phyloP scores from a whole-genome alignment of 2,329 filamentous ascomycete species.

The Claviceps purpurea region DNA sequence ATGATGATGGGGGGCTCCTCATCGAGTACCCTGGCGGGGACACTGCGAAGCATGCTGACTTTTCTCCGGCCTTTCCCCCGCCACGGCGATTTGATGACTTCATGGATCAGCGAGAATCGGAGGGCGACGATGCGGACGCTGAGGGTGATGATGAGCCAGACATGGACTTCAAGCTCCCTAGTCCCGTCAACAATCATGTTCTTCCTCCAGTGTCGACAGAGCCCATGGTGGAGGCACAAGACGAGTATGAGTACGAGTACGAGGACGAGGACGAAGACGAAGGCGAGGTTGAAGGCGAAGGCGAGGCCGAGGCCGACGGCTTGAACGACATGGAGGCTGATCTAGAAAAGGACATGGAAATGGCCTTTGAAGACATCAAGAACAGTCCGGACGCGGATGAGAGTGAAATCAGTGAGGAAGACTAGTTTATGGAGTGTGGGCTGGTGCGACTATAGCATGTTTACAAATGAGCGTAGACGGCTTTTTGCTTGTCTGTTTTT shows the following conservation, averaged over 20 bases:
- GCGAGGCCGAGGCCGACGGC: too few relatives aligned
- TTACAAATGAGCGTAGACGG: neutral
- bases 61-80: slow-evolving; percentile 35
- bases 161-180: slow-evolving; percentile 38
- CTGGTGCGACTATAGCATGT: neutral
- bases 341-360: slow-evolving; percentile 39
- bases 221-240: slow-evolving; percentile 11
- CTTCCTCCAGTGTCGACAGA: slow-evolving; percentile 8
- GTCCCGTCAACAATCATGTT: slow-evolving; percentile 34
- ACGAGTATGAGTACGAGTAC: neutral
- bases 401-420: slow-evolving; percentile 55
- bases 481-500: neutral
- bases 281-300: slow-evolving; percentile 9
- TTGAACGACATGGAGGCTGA: slow-evolving; percentile 22
- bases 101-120: slow-evolving; percentile 30
- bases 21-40: slow-evolving; percentile 47
- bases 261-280: slow-evolving; percentile 10
- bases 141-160: slow-evolving; percentile 36
- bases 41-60: slow-evolving; percentile 24
- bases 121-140: slow-evolving; percentile 30
- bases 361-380: slow-evolving; percentile 37
- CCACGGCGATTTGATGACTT: slow-evolving; percentile 41
- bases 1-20: slow-evolving; percentile 42
- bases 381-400: slow-evolving; percentile 37
- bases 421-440: slow-evolving; percentile 23